Percentiles rank a stretch among this genome's conserved stretches.
Conservation (phyloP, 2,329 filamentous ascomycete species). For the Rhinocladiella mackenziei region DNA sequence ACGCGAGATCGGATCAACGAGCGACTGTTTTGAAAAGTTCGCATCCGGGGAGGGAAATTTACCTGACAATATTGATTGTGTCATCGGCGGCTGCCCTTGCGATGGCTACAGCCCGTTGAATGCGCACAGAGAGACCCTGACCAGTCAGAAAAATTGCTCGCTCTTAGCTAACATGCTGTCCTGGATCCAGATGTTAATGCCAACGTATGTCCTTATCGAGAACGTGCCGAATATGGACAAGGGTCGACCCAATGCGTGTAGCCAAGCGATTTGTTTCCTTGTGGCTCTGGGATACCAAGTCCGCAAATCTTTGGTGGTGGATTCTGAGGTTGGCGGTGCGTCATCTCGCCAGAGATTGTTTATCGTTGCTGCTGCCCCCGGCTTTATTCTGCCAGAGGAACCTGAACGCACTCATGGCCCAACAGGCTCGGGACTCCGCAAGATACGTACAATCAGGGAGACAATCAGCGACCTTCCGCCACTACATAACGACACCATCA, state of each 20-base stretch:
- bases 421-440: constrained; percentile 33
- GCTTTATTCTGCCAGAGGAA: constrained; percentile 51
- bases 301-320: constrained; percentile 63
- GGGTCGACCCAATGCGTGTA: constrained; percentile 59
- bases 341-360: constrained; percentile 68
- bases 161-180: constrained; percentile 73
- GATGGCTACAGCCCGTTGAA: constrained; percentile 70
- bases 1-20: constrained; percentile 67
- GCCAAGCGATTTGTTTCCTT: constrained; percentile 67
- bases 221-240: constrained; percentile 68
- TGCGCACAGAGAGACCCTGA: constrained; percentile 48
- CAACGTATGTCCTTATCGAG: constrained; percentile 71
- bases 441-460: constrained; percentile 43
- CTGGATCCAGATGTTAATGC: constrained; percentile 69
- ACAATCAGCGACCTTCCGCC: constrained; percentile 58
- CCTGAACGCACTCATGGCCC: constrained; percentile 64
- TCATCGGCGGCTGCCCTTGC: constrained; percentile 72
- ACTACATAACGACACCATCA: constrained; percentile 58
- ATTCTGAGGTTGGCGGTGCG: constrained; percentile 63
- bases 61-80: constrained; percentile 64
- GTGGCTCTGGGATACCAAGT: constrained; percentile 75
- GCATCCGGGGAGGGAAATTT: constrained; percentile 55
- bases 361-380: constrained; percentile 66
- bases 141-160: constrained; percentile 66
- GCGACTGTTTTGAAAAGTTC: constrained; percentile 59